A percentile compares a stretch with the other conserved stretches of the same genome.
phyloP scores from a whole-genome alignment of 768 basidiomycete genomes.

The Russula virescens region DNA sequence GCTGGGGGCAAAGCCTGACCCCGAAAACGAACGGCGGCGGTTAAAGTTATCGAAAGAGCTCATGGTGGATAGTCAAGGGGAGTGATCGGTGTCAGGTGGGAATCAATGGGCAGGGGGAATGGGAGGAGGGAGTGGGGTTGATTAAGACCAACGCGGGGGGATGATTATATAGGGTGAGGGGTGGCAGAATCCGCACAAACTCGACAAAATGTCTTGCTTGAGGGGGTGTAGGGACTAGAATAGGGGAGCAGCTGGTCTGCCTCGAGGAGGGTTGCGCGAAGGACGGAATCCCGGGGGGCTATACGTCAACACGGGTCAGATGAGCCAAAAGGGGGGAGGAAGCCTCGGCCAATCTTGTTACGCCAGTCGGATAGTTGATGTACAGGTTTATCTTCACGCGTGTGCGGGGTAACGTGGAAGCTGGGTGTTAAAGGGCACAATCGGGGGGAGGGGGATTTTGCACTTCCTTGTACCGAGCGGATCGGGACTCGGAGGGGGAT shows the following conservation, averaged over 20 bases:
- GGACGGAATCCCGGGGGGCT: constrained; percentile 11
- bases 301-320: constrained; percentile 17
- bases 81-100: constrained; percentile 6
- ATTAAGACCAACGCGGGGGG: neutral
- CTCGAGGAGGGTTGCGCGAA: constrained; percentile 18
- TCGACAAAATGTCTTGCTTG: constrained; percentile 6
- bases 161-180: constrained; percentile 17
- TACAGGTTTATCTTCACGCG: constrained; percentile 8
- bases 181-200: constrained; percentile 1
- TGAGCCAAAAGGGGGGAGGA: constrained; percentile 13
- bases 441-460: neutral
- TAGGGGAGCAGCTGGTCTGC: constrained; percentile 20
- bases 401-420: constrained; percentile 13
- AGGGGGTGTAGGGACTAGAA: constrained; percentile 8
- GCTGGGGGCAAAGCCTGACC: too few species aligned
- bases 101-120: neutral
- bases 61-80: constrained; percentile 10
- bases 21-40: constrained; percentile 17
- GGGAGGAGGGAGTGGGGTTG: neutral
- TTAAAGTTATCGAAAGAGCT: constrained; percentile 8
- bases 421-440: constrained; percentile 6
- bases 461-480: neutral
- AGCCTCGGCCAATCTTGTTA: constrained; percentile 12
- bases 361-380: constrained; percentile 9
- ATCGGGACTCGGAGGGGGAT: neutral